Base-by-base conservation (phyloP, 2,329 filamentous ascomycete species). In the Pestalotiopsis sp. region DNA sequence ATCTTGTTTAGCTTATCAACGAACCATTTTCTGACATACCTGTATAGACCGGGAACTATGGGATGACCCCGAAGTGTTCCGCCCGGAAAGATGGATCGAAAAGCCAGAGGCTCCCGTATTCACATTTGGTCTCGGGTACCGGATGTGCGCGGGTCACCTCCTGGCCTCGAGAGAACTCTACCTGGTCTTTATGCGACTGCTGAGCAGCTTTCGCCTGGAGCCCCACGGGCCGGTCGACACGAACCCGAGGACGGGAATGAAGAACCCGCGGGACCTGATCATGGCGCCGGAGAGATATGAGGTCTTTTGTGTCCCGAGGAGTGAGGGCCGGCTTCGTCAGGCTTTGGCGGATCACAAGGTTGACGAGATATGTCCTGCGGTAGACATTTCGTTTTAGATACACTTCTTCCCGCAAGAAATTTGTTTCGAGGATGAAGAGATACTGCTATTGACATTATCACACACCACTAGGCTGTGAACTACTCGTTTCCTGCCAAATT, bases 71-170 rank as follows among this genome's bases (percentile, higher is more conserved):
- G 57, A 67, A 11, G 57, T 56, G 17, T 67, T 67, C 25, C 58
- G 66, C 5, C 66, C 66, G 3, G 66, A 67, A n/a, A 17, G 66
- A 14, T 67, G 59, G 57, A 52, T 62, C 9, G 66, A 67, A 27
- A 61, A 67, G 23, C 66, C 66, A 3, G 66, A 67, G 58, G 66
- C 66, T 3, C 57, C 66, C 2, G 25, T 67, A 5, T 67, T 67
- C 59, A 63, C 66, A 1, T 63, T 62, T 57, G 66, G 66, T 6
- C 38, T 67, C n/a, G 66, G 66, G 6, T 67, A 67, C 25, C 23
- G 66, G 11, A 67, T 67, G 66, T 67, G 66, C 39, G 36, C 66
- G n/a, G 66, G 57, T n/a, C 59, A 61, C 49, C 38, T 67, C 7
- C 25, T 67, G n/a, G 66, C 66, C 13, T 27, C 38, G 12, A 58